Evolutionary conservation across 164 flowering plant genomes (phyloP), one percentile per base, ranked within the genome.

Genomic region (Houttuynia cordata): DNA sequence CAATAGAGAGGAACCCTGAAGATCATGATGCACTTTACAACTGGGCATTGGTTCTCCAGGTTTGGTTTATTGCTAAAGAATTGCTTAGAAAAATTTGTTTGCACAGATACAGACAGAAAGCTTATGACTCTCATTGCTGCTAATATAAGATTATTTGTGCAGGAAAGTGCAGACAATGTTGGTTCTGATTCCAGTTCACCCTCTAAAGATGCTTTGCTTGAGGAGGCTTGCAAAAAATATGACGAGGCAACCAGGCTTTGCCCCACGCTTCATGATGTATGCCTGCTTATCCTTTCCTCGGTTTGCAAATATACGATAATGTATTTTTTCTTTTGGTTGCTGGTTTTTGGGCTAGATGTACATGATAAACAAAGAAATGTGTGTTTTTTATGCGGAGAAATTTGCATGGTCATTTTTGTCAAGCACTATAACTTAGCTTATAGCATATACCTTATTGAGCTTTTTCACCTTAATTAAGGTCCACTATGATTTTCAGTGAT

Each of bases 11-110:
- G 71, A 93, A 93, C 62, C 84, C 92, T 13, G 87, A 81, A 53
- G 97, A 93, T 70, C 80, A 85, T 79, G 99, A 93, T 82, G 99
- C 99, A 49, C 76, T 88, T 24, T 93, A 93, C 73, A 93, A 93
- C 70, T 93, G 99, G 99, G 99, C 99, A 21, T 75, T 93, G 80
- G 96, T 93, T 74, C 96, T 93, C 71, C 99, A 93, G 97, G 99
- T 91, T 42, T 62, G 71, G 47, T 51, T 56, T 45, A 18, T 42
- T 54, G 1, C 49, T 10, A 3, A 45, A 17, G 3, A 12, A 45
- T 45, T 12, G 12, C 12, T 17, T 45, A 12, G 49, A 45, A 45
- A 45, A 12, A 17, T 45, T 45, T 45, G 15, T 17, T 17, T 3
- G 13, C 49, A 12, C 14, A 12, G 12, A 17, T 12, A 17, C 4